Percentiles rank a stretch among this genome's conserved stretches.
phyloP scores from a whole-genome alignment of 2,329 filamentous ascomycete genomes.

The Celoporthe dispersa region DNA sequence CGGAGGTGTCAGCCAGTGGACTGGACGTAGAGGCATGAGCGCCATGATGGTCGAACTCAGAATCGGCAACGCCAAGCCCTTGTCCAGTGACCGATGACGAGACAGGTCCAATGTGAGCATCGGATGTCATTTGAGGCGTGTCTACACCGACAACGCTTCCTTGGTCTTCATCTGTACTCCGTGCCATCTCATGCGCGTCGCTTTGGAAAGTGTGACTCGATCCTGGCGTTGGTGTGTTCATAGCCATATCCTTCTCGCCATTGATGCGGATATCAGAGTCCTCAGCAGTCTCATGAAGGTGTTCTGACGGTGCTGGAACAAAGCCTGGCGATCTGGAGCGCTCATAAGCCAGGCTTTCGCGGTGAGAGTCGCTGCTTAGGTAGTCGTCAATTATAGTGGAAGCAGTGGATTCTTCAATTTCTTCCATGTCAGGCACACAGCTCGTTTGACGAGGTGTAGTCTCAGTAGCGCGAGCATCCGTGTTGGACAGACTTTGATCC shows the following conservation, averaged over 20 bases:
- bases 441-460: not conserved
- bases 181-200: not conserved
- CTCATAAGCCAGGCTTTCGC: not conserved
- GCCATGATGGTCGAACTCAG: not conserved
- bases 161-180: not conserved
- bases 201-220: not conserved
- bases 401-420: not conserved
- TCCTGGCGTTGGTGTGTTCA: not conserved
- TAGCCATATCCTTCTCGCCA: not conserved
- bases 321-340: not conserved
- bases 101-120: not conserved
- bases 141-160: not conserved
- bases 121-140: not conserved
- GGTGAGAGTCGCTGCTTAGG: not conserved
- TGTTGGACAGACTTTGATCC: not conserved
- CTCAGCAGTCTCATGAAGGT: not conserved
- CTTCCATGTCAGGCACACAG: not conserved
- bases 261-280: not conserved
- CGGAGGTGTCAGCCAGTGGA: not conserved
- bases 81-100: not conserved
- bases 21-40: not conserved
- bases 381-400: slow-evolving; percentile 4
- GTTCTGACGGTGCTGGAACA: not conserved
- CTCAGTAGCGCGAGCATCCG: not conserved
- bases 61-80: not conserved